Base-by-base conservation (phyloP, 176 grass and related monocot genomes). In the Ampelocalamus luodianensis region DNA sequence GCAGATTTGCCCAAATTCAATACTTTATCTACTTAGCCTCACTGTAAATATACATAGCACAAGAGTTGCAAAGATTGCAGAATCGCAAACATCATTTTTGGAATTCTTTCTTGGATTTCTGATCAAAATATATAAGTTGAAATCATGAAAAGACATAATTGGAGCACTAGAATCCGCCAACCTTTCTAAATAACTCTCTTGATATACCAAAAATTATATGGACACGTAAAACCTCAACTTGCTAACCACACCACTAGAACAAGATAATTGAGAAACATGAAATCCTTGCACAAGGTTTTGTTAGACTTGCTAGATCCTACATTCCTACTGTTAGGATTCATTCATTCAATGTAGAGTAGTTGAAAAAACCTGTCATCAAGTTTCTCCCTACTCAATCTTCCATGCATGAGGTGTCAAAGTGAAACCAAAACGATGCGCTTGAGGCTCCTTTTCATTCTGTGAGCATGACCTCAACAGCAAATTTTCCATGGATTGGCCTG, bases 381-480 rank as follows among this genome's bases (percentile, higher is more conserved):
- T 83, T 62, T 72, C 45, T 55, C 1, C 54, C 76, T 89, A 92
- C 13, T 92, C 84, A 70, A 61, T 85, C 81, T 85, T 88, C 81
- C 91, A 93, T 12, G 91, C 91, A 50, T 90, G 75, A 46, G 88
- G 68, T 61, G 85, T 82, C 81, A 88, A 85, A 55, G 91, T 87
- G 72, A 93, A 93, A 78, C 91, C 85, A 68, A 93, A 67, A 29
- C 34, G 76, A 73, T 72, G 50, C 10, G 43, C 50, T 42, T 46
- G 81, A 87, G 73, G 45, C 37, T 82, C 91, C 24, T 83, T 80
- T n/a, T n/a, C 84, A 10, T 56, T 83, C 54, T 81, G 76, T 6
- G 87, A 90, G 68, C 38, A 76, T 13, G 90, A 44, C 37, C 81
- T 73, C 29, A 20, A 49, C 51, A 87, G 74, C 42, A 60, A 56